Evolutionary conservation across 768 basidiomycete species (phyloP).

Genomic region (Psilocybe azurescens): DNA sequence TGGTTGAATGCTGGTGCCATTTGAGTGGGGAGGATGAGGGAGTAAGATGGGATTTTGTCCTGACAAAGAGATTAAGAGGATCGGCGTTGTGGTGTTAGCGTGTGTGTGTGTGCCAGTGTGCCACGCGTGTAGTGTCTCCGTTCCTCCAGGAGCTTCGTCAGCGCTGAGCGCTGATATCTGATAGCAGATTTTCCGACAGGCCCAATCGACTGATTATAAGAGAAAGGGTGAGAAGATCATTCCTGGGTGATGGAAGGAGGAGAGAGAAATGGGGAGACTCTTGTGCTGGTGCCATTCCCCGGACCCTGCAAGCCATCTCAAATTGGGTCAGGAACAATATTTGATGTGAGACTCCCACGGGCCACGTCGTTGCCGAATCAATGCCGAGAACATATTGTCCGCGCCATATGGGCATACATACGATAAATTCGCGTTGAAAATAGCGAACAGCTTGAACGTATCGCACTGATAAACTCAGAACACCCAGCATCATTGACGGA

Average conservation of each 20-base stretch:
- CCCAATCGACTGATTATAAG: background rate
- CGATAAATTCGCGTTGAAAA: slow-evolving; percentile 42
- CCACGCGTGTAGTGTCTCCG: slow-evolving; percentile 10
- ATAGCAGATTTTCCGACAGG: background rate
- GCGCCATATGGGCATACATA: slow-evolving; percentile 4
- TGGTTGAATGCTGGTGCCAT: background rate
- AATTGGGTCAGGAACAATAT: slow-evolving; percentile 1
- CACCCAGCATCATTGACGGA: no score
- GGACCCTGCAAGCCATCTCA: background rate
- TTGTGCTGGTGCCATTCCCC: background rate
- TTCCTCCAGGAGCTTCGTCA: slow-evolving; percentile 13
- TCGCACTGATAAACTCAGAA: no score
- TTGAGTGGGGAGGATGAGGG: slow-evolving; percentile 1
- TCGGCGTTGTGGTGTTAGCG: slow-evolving; percentile 7
- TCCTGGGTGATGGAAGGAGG: background rate
- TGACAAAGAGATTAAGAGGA: background rate
- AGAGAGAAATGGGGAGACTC: slow-evolving; percentile 1
- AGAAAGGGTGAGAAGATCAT: background rate
- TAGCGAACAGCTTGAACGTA: slow-evolving; percentile 30
- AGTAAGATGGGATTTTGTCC: background rate
- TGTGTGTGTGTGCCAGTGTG: background rate
- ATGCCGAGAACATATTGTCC: background rate
- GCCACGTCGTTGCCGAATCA: background rate
- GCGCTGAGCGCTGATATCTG: slow-evolving; percentile 1
- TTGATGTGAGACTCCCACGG: slow-evolving; percentile 1